Evolutionary conservation across 306 rosid species (phyloP).

Genomic region (Vigna mungo): DNA sequence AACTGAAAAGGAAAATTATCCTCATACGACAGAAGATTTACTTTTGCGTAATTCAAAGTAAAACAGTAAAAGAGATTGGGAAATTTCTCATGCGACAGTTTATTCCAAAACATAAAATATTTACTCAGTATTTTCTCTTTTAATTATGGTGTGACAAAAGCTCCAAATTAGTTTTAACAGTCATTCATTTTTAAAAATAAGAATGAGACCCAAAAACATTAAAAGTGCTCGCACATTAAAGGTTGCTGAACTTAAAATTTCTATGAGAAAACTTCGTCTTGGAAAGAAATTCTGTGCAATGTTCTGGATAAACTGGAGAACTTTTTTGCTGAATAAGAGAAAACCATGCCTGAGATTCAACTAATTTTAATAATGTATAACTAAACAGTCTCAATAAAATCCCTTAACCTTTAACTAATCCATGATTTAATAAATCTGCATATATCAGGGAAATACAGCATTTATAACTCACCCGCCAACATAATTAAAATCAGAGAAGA

Average conservation of each 20-base stretch:
- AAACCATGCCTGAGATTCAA: not conserved
- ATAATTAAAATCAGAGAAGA: constrained; percentile 77
- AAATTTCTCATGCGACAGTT: not conserved
- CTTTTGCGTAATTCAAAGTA: not conserved
- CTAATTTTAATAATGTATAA: not conserved
- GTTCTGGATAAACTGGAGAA: not conserved
- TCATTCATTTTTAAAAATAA: not conserved
- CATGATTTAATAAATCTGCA: constrained; percentile 22
- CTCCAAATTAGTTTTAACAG: constrained; percentile 3
- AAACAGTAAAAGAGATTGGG: not conserved
- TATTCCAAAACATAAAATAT: not conserved
- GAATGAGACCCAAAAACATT: constrained; percentile 14
- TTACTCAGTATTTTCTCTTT: constrained; percentile 1
- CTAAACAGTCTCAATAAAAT: not conserved
- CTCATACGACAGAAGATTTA: constrained; percentile 11
- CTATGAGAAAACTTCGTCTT: not conserved
- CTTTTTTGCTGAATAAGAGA: not conserved
- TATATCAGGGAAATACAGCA: constrained; percentile 11
- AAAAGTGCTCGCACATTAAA: not conserved
- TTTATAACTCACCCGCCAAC: constrained; percentile 78
- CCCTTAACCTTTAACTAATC: not conserved
- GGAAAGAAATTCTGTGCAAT: constrained; percentile 6
- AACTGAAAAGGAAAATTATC: constrained; percentile 58
- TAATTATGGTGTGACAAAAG: constrained; percentile 2
- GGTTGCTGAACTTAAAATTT: not conserved